A percentile compares a stretch with the other conserved stretches of the same genome.
Conservation (phyloP, 441 rosid species). For the Corymbia calophylla region DNA sequence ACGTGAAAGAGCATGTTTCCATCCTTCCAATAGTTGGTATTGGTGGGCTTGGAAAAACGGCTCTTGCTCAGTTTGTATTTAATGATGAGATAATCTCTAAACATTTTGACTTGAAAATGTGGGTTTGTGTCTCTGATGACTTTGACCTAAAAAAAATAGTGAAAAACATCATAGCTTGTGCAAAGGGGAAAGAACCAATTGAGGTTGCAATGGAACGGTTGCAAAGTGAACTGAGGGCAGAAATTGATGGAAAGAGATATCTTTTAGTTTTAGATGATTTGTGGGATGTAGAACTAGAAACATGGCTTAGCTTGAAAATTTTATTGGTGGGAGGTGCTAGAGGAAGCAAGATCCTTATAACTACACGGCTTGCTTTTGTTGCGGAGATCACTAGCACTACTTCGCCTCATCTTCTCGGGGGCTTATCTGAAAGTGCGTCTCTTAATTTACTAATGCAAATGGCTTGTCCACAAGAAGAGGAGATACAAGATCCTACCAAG, state of each 20-base stretch:
- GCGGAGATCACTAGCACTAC: rapidly evolving
- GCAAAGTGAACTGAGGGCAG: not conserved
- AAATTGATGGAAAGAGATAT: not conserved
- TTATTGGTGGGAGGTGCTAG: not conserved
- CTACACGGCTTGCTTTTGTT: not conserved
- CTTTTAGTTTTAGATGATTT: not conserved
- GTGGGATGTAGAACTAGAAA: not conserved
- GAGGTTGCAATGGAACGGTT: not conserved
- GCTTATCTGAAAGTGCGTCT: not conserved
- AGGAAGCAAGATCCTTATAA: not conserved
- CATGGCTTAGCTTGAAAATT: not conserved
- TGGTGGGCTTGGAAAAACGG: not conserved
- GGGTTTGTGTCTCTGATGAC: not conserved
- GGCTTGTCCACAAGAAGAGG: not conserved
- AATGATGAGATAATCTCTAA: not conserved
- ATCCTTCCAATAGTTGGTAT: not conserved
- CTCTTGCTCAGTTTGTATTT: not conserved
- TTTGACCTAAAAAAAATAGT: not conserved
- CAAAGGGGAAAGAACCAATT: rapidly evolving
- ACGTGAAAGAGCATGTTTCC: not conserved
- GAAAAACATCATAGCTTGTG: not conserved
- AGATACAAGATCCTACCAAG: rapidly evolving
- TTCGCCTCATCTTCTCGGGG: rapidly evolving
- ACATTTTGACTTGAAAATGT: not conserved
- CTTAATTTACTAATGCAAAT: not conserved